phyloP scores from a whole-genome alignment of 108 stramenopile species.

The Discostella stelligeroides region DNA sequence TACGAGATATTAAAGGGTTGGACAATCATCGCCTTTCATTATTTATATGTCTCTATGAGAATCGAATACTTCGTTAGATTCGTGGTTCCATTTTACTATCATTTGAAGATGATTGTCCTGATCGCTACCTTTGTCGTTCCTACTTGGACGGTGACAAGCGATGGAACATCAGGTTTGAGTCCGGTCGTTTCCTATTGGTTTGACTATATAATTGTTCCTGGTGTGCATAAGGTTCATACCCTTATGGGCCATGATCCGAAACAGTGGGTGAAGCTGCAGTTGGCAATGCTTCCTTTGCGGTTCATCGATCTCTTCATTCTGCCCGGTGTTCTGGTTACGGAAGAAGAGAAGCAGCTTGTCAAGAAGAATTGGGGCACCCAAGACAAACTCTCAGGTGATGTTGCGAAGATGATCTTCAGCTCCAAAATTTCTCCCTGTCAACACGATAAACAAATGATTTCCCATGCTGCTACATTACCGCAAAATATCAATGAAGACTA shows the following conservation, averaged over 20 bases:
- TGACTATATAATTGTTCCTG: constrained; percentile 46
- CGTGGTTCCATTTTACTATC: constrained; percentile 54
- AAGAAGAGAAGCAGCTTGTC: constrained; percentile 29
- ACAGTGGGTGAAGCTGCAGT: constrained; percentile 12
- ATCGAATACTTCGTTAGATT: constrained; percentile 37
- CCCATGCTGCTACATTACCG: too few relatives aligned
- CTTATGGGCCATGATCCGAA: constrained; percentile 50
- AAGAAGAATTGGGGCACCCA: too few relatives aligned
- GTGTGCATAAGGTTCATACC: constrained; percentile 41
- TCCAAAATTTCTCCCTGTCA: too few relatives aligned
- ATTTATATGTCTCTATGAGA: constrained; percentile 31
- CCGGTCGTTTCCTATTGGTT: constrained; percentile 43
- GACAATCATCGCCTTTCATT: constrained; percentile 52
- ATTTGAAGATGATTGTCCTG: constrained; percentile 48
- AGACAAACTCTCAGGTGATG: too few relatives aligned
- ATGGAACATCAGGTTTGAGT: constrained; percentile 31
- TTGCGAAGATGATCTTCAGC: neutral
- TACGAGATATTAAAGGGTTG: constrained; percentile 55
- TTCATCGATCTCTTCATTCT: constrained; percentile 48
- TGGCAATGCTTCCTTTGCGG: constrained; percentile 32
- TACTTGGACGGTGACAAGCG: neutral
- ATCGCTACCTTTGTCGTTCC: constrained; percentile 51
- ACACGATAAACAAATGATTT: too few relatives aligned
- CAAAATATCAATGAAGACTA: too few relatives aligned
- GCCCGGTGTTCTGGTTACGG: constrained; percentile 41